Evolutionary conservation across 208 protist species (phyloP).

Genomic region (Leishmania guyanensis): DNA sequence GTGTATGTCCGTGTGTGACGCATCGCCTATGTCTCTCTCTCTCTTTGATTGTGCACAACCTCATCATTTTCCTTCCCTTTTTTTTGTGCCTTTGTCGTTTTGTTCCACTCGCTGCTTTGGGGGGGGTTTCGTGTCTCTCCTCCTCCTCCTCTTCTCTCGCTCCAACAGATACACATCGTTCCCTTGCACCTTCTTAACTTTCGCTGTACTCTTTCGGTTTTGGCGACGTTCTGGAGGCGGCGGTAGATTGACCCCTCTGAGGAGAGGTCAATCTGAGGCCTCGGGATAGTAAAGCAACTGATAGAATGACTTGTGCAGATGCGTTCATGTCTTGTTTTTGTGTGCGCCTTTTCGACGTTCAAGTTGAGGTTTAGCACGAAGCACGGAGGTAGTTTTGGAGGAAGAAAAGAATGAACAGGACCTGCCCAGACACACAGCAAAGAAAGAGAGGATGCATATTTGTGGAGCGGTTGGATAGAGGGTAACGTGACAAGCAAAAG

Average conservation of each 20-base stretch:
- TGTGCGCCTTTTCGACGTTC: background rate
- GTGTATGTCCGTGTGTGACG: background rate
- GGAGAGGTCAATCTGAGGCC: background rate
- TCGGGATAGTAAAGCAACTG: background rate
- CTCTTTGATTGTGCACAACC: constrained; percentile 2
- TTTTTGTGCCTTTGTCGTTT: background rate
- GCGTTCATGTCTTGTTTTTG: background rate
- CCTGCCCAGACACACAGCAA: background rate
- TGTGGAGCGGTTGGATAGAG: background rate
- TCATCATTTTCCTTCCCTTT: constrained; percentile 1
- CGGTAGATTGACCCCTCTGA: background rate
- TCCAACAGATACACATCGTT: background rate
- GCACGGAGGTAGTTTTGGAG: background rate
- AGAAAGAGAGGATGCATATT: background rate
- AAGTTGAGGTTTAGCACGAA: background rate
- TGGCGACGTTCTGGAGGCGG: background rate
- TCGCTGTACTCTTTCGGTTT: background rate
- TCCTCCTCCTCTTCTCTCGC: background rate
- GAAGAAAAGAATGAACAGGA: too few species aligned
- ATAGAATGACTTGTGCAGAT: background rate
- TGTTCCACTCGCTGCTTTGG: background rate
- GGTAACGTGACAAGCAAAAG: background rate
- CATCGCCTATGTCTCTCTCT: background rate
- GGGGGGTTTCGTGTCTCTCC: background rate
- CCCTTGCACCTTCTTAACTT: background rate